These are phyloP conservation scores for Symbiodinium natans DNA, from an alignment of 73 alveolate species.

Conservation along the genomic window DNA sequence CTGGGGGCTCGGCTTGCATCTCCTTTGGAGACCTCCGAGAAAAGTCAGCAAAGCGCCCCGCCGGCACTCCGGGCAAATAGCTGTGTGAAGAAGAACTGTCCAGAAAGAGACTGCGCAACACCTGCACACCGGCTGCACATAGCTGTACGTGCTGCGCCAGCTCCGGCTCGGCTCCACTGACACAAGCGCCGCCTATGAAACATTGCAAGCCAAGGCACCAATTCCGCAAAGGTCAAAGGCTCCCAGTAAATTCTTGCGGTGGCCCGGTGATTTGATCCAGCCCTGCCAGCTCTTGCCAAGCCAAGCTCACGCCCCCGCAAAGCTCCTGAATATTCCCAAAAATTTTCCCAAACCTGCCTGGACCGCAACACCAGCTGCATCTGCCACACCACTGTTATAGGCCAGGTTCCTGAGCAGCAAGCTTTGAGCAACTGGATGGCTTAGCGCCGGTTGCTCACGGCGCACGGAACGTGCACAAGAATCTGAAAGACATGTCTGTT, in stretches of 20 bases:
- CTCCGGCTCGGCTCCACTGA: background rate
- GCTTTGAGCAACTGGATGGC: background rate
- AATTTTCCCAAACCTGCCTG: slow-evolving; percentile 1
- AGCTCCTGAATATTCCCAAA: background rate
- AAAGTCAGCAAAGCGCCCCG: slow-evolving; percentile 61
- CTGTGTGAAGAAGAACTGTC: slow-evolving; percentile 93
- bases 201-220: background rate
- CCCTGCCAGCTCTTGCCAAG: background rate
- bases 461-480: too few species aligned
- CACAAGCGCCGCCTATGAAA: background rate
- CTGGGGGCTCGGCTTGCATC: background rate
- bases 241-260: slow-evolving; percentile 85
- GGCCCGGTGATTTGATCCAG: slow-evolving; percentile 94
- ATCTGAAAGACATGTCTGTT: too few species aligned
- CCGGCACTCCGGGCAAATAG: slow-evolving; percentile 94
- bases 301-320: background rate
- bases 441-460: too few species aligned
- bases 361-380: slow-evolving; percentile 68
- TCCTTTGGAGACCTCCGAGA: slow-evolving; percentile 50
- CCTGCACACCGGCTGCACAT: slow-evolving; percentile 29
- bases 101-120: slow-evolving; percentile 81
- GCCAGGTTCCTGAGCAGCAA: slow-evolving; percentile 51
- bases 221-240: slow-evolving; percentile 88
- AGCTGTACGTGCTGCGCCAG: background rate
- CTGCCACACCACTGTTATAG: slow-evolving; percentile 77